Percentiles rank a stretch among this genome's conserved stretches.
phyloP scores from a whole-genome alignment of 345 rosid genomes.

The Erysimum cheiranthoides region DNA sequence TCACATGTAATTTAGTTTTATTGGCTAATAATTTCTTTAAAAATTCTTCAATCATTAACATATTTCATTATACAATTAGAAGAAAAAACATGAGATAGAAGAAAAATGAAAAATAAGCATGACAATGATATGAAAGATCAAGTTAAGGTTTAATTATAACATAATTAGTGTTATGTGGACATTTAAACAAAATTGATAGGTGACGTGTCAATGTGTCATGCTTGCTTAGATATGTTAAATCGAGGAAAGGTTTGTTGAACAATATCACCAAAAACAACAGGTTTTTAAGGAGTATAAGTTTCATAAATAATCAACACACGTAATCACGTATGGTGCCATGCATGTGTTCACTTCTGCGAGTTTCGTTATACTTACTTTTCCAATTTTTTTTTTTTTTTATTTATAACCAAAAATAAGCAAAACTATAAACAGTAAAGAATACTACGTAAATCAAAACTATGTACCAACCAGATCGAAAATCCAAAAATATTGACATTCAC shows the following conservation, averaged over 20 bases:
- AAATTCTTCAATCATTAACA: not conserved
- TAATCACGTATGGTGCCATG: conserved; percentile 31
- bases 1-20: not conserved
- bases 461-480: not conserved
- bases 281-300: conserved; percentile 39
- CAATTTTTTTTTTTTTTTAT: not conserved
- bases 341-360: conserved; percentile 13
- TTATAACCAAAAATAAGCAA: conserved; percentile 8
- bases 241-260: conserved; percentile 35
- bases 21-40: not conserved
- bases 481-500: not conserved
- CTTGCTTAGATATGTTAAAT: conserved; percentile 24
- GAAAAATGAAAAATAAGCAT: not conserved
- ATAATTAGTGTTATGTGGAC: not conserved
- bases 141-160: not conserved
- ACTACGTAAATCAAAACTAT: not conserved
- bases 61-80: not conserved
- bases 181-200: conserved; percentile 2
- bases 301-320: conserved; percentile 27
- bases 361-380: conserved; percentile 21
- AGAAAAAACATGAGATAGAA: not conserved
- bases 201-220: conserved; percentile 34
- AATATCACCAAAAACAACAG: conserved; percentile 26
- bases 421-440: not conserved
- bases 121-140: not conserved